Base-by-base conservation (phyloP, 805 yeast genomes). In the Priceomyces castillae region DNA sequence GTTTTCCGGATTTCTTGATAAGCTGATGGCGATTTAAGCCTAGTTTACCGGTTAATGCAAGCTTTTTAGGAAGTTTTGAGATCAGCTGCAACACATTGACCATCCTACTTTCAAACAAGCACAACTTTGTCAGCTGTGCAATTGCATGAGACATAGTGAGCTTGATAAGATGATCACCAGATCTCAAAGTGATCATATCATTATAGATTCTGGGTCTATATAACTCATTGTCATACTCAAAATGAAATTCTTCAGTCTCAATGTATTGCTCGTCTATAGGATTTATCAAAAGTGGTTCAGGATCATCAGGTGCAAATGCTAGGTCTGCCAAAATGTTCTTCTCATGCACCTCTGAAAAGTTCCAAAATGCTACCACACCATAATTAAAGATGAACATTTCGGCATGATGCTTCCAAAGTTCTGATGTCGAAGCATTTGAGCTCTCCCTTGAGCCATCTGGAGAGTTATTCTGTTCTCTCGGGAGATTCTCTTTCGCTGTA, bases 331-430 rank as follows among this genome's bases (percentile, higher is more conserved):
- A 73, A 15, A 94, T 81, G 55, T 92, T 94, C 67, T 90, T 90
- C 57, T 94, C 99, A 58, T 94, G 97, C 6, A 79, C 73, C 58
- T 90, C 97, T 2, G 92, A 81, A 54, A 94, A 90, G 58, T 94
- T 94, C 99, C 99, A 94, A 57, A 94, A 90, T 16, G 94, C 97
- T n/a, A 94, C 89, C 11, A 92, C 95, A 16, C 99, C 99, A 60
- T 94, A 94, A 41, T 81, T 82, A 59, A 92, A 81, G 11, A 94
- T 78, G 57, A 94, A 94, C 73, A 94, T 76, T 57, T 92, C 98
- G 0, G 97, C 92, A 42, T 71, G 74, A 59, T 83, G 87, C 49
- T 78, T 79, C 3, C 77, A 65, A 39, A 76, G 68, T 46, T 80
- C 81, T 0, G 46, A 48, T 26, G 40, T 30, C 2, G 35, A 35